A percentile compares a stretch with the other conserved stretches of the same genome.
Evolutionary conservation across 2,329 filamentous ascomycete genomes (phyloP).

Genomic region (Rosellinia necatrix): DNA sequence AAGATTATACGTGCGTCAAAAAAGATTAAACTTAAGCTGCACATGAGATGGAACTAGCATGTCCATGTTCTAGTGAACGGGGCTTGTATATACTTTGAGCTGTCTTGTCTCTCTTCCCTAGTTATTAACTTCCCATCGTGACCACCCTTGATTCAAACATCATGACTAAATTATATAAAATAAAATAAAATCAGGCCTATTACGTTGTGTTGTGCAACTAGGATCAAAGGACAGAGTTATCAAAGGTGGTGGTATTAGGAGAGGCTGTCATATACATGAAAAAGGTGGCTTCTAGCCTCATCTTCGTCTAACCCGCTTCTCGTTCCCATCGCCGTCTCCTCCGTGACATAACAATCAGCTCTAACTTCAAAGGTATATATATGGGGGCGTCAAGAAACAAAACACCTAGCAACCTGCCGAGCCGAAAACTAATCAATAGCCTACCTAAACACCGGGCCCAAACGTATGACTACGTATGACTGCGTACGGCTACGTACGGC

Average conservation of each 20-base stretch:
- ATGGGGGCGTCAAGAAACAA: neutral
- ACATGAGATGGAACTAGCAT: no score
- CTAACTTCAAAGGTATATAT: neutral
- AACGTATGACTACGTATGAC: neutral
- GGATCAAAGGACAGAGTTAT: no score
- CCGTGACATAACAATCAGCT: neutral
- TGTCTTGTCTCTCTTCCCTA: neutral
- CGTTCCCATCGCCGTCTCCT: neutral
- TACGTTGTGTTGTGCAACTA: no score
- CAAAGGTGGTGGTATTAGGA: constrained; percentile 5
- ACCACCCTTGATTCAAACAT: neutral
- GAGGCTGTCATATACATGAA: constrained; percentile 16
- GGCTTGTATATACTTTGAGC: no score
- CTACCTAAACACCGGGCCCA: neutral
- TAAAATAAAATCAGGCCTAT: no score
- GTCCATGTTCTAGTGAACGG: no score
- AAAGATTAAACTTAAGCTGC: no score
- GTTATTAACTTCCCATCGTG: no score
- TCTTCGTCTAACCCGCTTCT: neutral
- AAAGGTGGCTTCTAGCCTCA: neutral
- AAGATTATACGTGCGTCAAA: no score
- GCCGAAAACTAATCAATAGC: neutral
- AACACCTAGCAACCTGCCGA: neutral
- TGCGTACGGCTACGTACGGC: neutral
- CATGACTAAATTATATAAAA: no score